phyloP scores from a whole-genome alignment of 352 stramenopile species.

The Paralagenidium karlingii region DNA sequence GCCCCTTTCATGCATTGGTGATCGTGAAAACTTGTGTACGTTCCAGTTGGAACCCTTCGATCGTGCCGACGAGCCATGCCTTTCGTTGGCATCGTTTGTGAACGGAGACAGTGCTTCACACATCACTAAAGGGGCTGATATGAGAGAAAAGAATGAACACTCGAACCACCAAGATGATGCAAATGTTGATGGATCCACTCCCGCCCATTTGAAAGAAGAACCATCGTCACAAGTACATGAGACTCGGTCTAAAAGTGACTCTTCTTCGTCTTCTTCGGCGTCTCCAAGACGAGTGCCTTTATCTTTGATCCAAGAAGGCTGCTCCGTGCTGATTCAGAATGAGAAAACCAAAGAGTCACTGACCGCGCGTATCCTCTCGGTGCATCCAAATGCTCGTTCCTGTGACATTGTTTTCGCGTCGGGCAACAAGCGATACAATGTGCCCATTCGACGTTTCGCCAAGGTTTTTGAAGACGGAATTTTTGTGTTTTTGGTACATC shows the following conservation, averaged over 20 bases:
- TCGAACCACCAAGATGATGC: not conserved
- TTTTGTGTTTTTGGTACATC: slow-evolving; percentile 74
- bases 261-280: not conserved
- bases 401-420: slow-evolving; percentile 10
- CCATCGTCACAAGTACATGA: no score
- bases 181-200: no score
- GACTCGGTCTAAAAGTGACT: no score
- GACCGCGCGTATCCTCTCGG: slow-evolving; percentile 4
- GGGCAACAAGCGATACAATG: slow-evolving; percentile 1
- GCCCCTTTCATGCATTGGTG: slow-evolving; percentile 54
- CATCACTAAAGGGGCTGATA: no score
- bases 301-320: slow-evolving; percentile 4
- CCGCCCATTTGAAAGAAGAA: not conserved
- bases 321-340: slow-evolving; percentile 7
- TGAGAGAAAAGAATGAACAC: not conserved
- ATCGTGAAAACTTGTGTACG: slow-evolving; percentile 57
- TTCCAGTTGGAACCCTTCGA: slow-evolving; percentile 43
- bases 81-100: no score
- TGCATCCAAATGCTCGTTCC: slow-evolving; percentile 5
- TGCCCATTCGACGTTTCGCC: not conserved
- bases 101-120: no score
- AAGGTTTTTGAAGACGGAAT: slow-evolving; percentile 16
- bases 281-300: no score
- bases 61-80: no score
- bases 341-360: slow-evolving; percentile 1